Conservation (phyloP, 176 grass and related monocot genomes). For the Calamus simplicifolius region DNA sequence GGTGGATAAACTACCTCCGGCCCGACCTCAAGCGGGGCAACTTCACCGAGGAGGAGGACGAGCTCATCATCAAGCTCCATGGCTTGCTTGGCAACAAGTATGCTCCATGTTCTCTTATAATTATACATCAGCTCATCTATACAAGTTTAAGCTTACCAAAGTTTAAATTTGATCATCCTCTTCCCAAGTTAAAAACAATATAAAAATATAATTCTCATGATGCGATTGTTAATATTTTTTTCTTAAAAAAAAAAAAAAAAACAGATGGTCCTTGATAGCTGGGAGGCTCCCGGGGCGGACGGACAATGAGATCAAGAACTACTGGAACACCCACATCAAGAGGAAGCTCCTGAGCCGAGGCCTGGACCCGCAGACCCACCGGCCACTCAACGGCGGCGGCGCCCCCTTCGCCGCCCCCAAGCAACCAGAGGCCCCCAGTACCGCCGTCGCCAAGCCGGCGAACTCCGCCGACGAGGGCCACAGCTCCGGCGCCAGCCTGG, state of each 20-base stretch:
- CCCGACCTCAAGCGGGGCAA: constrained; percentile 20
- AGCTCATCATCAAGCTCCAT: constrained; percentile 26
- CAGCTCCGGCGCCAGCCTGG: background rate
- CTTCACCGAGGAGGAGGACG: constrained; percentile 20
- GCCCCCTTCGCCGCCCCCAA: background rate
- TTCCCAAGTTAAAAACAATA: too few species aligned
- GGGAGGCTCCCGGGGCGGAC: constrained; percentile 11
- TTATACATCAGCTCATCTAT: too few species aligned
- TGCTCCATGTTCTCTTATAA: too few species aligned
- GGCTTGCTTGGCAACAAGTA: constrained; percentile 20
- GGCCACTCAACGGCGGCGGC: background rate
- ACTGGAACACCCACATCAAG: constrained; percentile 18
- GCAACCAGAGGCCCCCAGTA: background rate
- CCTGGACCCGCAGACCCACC: constrained; percentile 9
- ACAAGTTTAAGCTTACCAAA: too few species aligned
- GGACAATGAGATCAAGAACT: constrained; percentile 18
- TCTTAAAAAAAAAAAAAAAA: too few species aligned
- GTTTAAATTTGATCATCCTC: too few species aligned
- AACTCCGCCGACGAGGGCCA: background rate
- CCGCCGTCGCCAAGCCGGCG: background rate
- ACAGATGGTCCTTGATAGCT: constrained; percentile 12
- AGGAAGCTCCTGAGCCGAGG: constrained; percentile 11
- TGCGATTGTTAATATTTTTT: too few species aligned
- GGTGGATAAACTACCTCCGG: constrained; percentile 25
- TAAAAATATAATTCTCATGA: too few species aligned